Evolutionary conservation across 192 early-diverging fungal species (phyloP), one percentile per base, ranked within the genome.

Genomic region (Mortierella alpina): DNA sequence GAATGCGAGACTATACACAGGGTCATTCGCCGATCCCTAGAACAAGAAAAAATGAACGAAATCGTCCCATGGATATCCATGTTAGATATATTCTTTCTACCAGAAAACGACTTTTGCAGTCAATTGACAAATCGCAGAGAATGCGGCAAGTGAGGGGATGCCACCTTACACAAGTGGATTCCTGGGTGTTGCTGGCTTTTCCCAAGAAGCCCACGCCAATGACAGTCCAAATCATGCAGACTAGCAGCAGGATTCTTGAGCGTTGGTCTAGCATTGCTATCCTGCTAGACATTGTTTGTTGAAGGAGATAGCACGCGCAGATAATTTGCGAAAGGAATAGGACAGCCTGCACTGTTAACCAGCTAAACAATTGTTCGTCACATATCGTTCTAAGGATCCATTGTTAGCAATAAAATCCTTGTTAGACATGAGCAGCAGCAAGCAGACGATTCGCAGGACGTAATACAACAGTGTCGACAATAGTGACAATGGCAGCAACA

Each of bases 361-460:
- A 83, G 31, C 68, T 71, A 53, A 69, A 83, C 55, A 83, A 39
- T 63, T 71, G 82, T n/a, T 77, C 70, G 56, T 83, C 57, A 62
- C 82, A 83, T 5, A 77, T 75, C 50, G 63, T 10, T 53, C 73
- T 83, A 70, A 6, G 14, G 8, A 50, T 39, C 20, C n/a, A 51
- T 10, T 41, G 53, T 53, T 48, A 4, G 23, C 23, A 41, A 65
- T 42, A 13, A 65, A 65, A 53, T 12, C 31, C 3, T 31, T 31
- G 31, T 31, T 31, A 41, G 17, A 47, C 39, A 53, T 0, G 53
- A 66, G 40, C 50, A 66, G 55, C 51, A 23, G 52, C 31, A 31
- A 5, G 18, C 4, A 5, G 22, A 47, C 1, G 5, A 47, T 5
- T 13, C n/a, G 6, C 9, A 42, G 15, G 12, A 50, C 22, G 7